Conservation (phyloP, 2,329 filamentous ascomycete genomes). For the Ophiostoma piceae region DNA sequence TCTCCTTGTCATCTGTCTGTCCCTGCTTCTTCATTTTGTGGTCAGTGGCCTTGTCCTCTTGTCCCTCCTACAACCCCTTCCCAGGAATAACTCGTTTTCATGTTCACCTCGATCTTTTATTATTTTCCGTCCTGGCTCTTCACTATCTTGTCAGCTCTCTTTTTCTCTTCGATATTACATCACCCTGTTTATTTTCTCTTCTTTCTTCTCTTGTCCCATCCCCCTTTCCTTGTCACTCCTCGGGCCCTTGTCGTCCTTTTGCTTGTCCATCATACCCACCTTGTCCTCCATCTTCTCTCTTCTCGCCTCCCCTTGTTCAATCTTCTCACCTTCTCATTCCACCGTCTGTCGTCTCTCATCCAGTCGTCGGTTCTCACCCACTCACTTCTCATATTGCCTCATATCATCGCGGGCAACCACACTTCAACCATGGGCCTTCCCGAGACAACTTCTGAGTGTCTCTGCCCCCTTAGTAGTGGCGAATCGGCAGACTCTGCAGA, state of each 20-base stretch:
- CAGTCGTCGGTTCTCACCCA: background rate
- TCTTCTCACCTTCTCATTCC: background rate
- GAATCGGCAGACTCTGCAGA: background rate
- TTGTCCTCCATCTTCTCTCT: constrained; percentile 1
- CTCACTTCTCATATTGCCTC: background rate
- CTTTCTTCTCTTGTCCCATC: background rate
- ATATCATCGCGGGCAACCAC: background rate
- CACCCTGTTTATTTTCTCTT: constrained; percentile 1
- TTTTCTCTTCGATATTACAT: constrained; percentile 1
- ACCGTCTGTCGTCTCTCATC: background rate
- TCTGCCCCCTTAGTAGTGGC: constrained; percentile 21
- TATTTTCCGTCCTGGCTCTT: background rate
- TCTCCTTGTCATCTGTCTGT: background rate
- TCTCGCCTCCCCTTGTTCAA: constrained; percentile 16
- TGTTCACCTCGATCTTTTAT: background rate
- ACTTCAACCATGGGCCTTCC: constrained; percentile 22
- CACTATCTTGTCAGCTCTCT: background rate
- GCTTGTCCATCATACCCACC: background rate
- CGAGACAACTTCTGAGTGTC: constrained; percentile 25
- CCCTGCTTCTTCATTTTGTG: background rate
- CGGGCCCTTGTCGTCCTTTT: background rate
- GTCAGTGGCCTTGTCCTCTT: background rate
- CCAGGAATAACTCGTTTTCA: background rate
- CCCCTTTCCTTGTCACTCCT: background rate
- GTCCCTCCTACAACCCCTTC: constrained; percentile 1